Base-by-base conservation (phyloP, 2,329 filamentous ascomycete species). In the Metarhizium robertsii region DNA sequence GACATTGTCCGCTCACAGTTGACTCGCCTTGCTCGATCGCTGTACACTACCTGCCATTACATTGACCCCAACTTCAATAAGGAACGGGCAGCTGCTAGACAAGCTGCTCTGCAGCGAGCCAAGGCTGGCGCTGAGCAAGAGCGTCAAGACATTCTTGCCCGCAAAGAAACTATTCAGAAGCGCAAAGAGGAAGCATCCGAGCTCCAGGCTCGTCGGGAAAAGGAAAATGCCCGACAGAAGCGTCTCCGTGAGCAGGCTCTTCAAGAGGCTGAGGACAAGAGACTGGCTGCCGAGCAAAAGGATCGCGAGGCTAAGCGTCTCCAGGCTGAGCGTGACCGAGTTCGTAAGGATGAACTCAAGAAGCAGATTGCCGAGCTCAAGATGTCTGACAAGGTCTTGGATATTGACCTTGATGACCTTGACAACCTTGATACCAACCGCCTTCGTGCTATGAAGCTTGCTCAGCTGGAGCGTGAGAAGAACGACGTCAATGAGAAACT, bases 1-100 rank as follows among this genome's bases (percentile, higher is more conserved):
- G 94, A 99, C 74, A 99, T 99, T 71, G 91, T 96, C 58, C 90
- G 94, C 63, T 91, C 92, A 53, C 92, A 97, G 74, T 84, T 99
- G 57, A 90, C 90, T 57, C 90, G 94, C 55, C 81, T 99, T 55
- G 89, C 92, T 55, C 95, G 92, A 76, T 87, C 90, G 40, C 83
- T 99, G 6, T 95, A 90, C 74, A 85, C 95, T 55, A 95, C 94
- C 30, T 96, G 90, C 77, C 91, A 94, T 78, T 96, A 96, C 73
- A 90, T 97, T 57, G 94, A 99, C 66, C 87, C 92, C 4, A 82
- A 83, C 38, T 92, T 95, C 77, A 94, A 90, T 68, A 85, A 94
- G 72, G 81, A 85, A 59, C 89, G 90, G 61, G 75, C 87, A 57
- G 85, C 88, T 66, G 88, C 88, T 61, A 92, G 90, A 68, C 81